These are phyloP conservation scores for Saccharomycopsis fodiens DNA, from an alignment of 805 yeast species.

Conservation along the genomic window DNA sequence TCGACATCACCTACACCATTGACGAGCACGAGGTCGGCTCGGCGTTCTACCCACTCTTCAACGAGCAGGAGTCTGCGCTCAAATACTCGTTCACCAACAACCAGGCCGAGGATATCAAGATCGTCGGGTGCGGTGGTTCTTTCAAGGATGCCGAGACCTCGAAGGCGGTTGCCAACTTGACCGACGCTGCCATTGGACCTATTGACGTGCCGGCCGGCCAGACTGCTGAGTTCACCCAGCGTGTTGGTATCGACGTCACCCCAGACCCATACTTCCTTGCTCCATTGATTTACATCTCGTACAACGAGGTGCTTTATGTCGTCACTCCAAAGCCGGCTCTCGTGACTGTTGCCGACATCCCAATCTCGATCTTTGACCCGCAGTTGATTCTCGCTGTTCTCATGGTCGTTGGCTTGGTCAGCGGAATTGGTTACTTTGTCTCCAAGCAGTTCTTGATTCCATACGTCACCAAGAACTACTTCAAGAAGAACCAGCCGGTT, in stretches of 20 bases:
- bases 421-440: constrained; percentile 40
- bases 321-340: constrained; percentile 53
- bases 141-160: constrained; percentile 50
- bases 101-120: constrained; percentile 41
- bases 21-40: constrained; percentile 5
- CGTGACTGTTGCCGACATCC: constrained; percentile 51
- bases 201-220: constrained; percentile 43
- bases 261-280: constrained; percentile 51
- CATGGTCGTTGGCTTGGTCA: constrained; percentile 42
- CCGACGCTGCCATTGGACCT: constrained; percentile 60
- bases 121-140: constrained; percentile 66
- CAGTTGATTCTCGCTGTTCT: constrained; percentile 58
- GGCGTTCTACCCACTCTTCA: constrained; percentile 29
- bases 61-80: constrained; percentile 48
- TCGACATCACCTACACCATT: constrained; percentile 11
- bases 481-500: constrained; percentile 24
- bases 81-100: constrained; percentile 45
- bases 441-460: constrained; percentile 38
- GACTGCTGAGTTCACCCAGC: constrained; percentile 45
- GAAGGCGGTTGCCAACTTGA: constrained; percentile 48
- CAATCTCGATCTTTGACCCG: constrained; percentile 66
- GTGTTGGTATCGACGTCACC: constrained; percentile 48
- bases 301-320: constrained; percentile 41
- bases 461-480: constrained; percentile 35
- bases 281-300: constrained; percentile 51